A percentile compares a stretch with the other conserved stretches of the same genome.
These are phyloP conservation scores for Neocallimastix lanati DNA, from an alignment of 192 early-diverging fungal species.

Conservation along the genomic window DNA sequence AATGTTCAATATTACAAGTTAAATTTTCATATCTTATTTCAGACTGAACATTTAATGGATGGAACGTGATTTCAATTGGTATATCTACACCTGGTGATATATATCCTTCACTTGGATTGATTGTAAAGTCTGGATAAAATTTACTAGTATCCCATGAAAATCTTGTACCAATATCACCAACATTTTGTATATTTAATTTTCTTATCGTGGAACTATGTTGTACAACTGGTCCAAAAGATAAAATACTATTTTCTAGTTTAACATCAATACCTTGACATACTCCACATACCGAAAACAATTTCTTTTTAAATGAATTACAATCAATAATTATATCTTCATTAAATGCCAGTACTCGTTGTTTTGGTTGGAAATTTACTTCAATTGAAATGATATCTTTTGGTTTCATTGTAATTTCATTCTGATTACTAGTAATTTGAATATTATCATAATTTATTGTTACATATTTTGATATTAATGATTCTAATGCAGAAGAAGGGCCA, in stretches of 20 bases:
- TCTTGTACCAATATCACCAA: slow-evolving; percentile 32
- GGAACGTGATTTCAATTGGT: slow-evolving; percentile 35
- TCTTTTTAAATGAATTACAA: slow-evolving; percentile 13
- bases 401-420: slow-evolving; percentile 7
- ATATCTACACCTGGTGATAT: slow-evolving; percentile 45
- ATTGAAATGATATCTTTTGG: slow-evolving; percentile 22
- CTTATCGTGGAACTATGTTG: slow-evolving; percentile 28
- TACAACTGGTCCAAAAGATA: slow-evolving; percentile 44
- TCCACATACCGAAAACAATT: slow-evolving; percentile 20
- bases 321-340: slow-evolving; percentile 29
- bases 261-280: slow-evolving; percentile 41
- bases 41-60: slow-evolving; percentile 27
- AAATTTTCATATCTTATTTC: slow-evolving; percentile 35
- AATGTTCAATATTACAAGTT: slow-evolving; percentile 18
- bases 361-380: slow-evolving; percentile 25
- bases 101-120: slow-evolving; percentile 37
- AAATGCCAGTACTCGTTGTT: slow-evolving; percentile 23
- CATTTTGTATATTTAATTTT: slow-evolving; percentile 29
- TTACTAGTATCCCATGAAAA: slow-evolving; percentile 28
- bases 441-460: slow-evolving; percentile 10
- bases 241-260: slow-evolving; percentile 26
- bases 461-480: slow-evolving; percentile 9
- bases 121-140: slow-evolving; percentile 29
- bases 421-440: background rate
- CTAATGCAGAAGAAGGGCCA: slow-evolving; percentile 14